Conservation (phyloP, 768 basidiomycete genomes). For the Macrolepiota albuminosa region DNA sequence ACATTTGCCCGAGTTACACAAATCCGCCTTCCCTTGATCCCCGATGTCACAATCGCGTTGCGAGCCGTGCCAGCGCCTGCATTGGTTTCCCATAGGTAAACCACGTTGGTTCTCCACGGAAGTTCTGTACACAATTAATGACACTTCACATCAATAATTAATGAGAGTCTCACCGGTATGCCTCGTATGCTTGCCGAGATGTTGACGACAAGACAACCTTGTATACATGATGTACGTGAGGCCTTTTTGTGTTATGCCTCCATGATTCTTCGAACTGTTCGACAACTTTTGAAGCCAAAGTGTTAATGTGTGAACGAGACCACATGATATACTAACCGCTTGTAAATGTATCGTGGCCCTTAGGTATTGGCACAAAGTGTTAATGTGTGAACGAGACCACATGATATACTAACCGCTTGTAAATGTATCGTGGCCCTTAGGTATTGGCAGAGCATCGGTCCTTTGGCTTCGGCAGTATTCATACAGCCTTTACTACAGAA, state of each 20-base stretch:
- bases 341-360: conserved; percentile 54
- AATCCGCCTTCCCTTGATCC: conserved; percentile 50
- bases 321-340: conserved; percentile 39
- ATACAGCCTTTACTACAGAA: conserved; percentile 56
- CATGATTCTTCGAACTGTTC: conserved; percentile 68
- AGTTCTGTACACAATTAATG: conserved; percentile 9
- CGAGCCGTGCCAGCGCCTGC: conserved; percentile 76
- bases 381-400: not conserved
- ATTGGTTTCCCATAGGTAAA: conserved; percentile 60
- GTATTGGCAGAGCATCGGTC: conserved; percentile 53
- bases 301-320: not conserved
- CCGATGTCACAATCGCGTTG: conserved; percentile 58
- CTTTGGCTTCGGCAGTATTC: conserved; percentile 48
- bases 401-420: conserved; percentile 45
- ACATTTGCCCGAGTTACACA: conserved; percentile 52
- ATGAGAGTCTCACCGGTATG: conserved; percentile 46
- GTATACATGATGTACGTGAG: conserved; percentile 54
- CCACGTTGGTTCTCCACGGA: conserved; percentile 41
- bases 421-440: conserved; percentile 53
- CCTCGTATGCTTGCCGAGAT: conserved; percentile 49
- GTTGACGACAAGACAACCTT: conserved; percentile 51
- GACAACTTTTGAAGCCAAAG: conserved; percentile 31
- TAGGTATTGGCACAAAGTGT: conserved; percentile 44
- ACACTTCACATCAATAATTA: not conserved
- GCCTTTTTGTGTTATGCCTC: conserved; percentile 53